Base-by-base conservation (phyloP, 2,329 filamentous ascomycete genomes). In the Arthrobotrys megalospora region DNA sequence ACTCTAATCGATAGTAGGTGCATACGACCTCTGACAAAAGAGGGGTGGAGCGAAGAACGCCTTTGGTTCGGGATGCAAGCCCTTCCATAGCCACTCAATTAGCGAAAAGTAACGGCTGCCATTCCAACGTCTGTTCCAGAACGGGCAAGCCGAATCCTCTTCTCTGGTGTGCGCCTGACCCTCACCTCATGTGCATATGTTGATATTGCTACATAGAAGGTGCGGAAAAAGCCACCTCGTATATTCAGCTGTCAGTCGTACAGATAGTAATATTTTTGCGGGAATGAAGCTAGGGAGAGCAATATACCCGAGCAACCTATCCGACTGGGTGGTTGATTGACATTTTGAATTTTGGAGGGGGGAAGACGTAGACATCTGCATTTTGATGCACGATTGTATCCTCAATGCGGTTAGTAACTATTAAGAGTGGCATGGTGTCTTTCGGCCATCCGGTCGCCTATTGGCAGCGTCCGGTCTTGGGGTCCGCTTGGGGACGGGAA, bases 111-210 rank as follows among this genome's bases (percentile, higher is more conserved):
- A 60, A 60, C 55, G 55, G 55, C 55, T 41, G 52, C 34, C 52
- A 16, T 38, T 38, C 52, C 10, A 43, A 43, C 16, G 53, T 21
- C 24, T 16, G n/a, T 24, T 28, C 55, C 55, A 71, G 8, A 64
- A 71, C 24, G 47, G 67, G 67, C n/a, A 71, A 34, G 55, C 34
- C 34, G 67, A 71, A 52, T 63, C 67, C n/a, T 67, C 11, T 19
- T 1, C 3, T 6, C 60, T 34, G 19, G 41, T 36, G 58, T 63
- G 41, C 58, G 58, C 50, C 50, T 63, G 58, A 47, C 58, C n/a
- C 21, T 45, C 6, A 1, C 45, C 24, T 16, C 12, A 21, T 28
- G 58, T 34, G 41, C 50, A 32, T 14, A 14, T 36, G 38, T 21
- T 47, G 4, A 19, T 41, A 7, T 4, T 28, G 19, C 4, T 8